Conservation (phyloP, 257 asterid species). For the Osmanthus fragrans region DNA sequence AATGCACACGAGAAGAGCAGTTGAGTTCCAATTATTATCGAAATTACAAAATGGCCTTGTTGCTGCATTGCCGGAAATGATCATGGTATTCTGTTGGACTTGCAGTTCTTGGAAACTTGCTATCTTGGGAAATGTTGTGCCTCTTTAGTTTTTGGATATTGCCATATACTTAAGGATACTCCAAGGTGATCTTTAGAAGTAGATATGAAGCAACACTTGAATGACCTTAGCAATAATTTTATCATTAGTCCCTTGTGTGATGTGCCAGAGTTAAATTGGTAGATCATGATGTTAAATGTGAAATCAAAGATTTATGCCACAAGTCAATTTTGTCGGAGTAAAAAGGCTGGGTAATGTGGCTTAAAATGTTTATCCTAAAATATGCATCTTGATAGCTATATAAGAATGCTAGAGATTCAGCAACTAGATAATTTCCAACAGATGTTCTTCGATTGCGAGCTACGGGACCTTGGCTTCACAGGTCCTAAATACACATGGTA, state of each 20-base stretch:
- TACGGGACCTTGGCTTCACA: too few species aligned
- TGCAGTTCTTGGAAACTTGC: background rate
- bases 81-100: background rate
- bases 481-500: too few species aligned
- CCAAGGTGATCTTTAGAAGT: background rate
- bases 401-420: too few species aligned
- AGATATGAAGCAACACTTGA: background rate
- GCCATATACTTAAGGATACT: background rate
- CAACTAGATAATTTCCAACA: too few species aligned
- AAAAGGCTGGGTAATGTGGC: background rate
- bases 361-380: constrained; percentile 4
- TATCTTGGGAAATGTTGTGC: background rate
- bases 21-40: background rate
- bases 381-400: constrained; percentile 8
- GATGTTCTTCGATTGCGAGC: too few species aligned
- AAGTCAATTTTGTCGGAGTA: background rate
- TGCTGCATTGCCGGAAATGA: background rate
- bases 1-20: background rate
- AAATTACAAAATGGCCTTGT: background rate
- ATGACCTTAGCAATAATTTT: background rate
- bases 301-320: background rate
- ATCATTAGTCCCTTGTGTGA: background rate
- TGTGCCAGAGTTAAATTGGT: background rate
- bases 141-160: background rate
- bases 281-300: constrained; percentile 7